Conservation (phyloP, 1,284 basidiomycete species). For the Coniferiporia weirii region DNA sequence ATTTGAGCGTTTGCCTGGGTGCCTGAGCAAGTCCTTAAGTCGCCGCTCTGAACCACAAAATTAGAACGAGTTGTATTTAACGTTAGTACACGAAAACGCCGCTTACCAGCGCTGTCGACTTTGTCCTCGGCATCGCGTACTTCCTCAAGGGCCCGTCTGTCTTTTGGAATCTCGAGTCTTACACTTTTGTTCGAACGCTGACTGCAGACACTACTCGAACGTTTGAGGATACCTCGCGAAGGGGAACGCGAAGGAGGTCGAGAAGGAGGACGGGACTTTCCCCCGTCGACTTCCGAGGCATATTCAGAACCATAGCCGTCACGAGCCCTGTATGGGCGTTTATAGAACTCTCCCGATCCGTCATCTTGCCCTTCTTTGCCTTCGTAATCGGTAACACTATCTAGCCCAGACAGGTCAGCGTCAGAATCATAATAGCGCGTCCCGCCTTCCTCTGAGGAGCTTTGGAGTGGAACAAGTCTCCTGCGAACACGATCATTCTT, state of each 20-base stretch:
- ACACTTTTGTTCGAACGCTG: constrained; percentile 18
- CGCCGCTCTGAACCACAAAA: neutral
- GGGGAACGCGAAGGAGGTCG: constrained; percentile 12
- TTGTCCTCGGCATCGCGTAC: constrained; percentile 16
- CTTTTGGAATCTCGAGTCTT: constrained; percentile 14
- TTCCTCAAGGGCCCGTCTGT: constrained; percentile 15
- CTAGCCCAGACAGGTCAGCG: neutral
- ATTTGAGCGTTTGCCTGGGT: neutral
- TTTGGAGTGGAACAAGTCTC: constrained; percentile 13
- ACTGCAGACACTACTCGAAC: constrained; percentile 16
- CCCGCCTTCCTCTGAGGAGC: constrained; percentile 15
- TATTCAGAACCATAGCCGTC: constrained; percentile 16
- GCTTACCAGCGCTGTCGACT: constrained; percentile 11
- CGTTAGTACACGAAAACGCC: neutral
- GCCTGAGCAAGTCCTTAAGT: constrained; percentile 1
- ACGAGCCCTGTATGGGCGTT: constrained; percentile 7
- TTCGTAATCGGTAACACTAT: neutral
- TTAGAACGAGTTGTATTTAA: neutral
- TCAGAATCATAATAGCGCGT: neutral
- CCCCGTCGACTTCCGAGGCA: constrained; percentile 4
- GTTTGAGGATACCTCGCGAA: constrained; percentile 17
- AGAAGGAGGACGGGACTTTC: constrained; percentile 5
- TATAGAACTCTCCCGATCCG: constrained; percentile 3
- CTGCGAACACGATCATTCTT: constrained; percentile 9
- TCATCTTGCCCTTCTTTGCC: neutral